phyloP scores from a whole-genome alignment of 495 filamentous ascomycete species.

The Lasiosphaeria hispida region DNA sequence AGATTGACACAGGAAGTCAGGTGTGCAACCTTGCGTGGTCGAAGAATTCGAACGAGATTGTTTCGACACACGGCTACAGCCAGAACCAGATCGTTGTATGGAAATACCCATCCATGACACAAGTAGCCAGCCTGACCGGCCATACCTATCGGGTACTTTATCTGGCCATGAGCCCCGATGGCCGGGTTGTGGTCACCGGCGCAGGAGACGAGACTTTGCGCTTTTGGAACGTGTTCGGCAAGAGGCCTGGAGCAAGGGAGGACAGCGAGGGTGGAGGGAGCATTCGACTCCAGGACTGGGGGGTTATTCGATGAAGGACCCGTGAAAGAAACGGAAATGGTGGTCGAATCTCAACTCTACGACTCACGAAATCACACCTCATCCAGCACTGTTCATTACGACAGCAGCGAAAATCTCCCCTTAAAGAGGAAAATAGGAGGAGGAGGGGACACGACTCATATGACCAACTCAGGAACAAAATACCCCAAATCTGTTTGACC shows the following conservation, averaged over 20 bases:
- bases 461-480: conserved; percentile 6
- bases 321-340: neutral
- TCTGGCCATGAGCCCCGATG: conserved; percentile 95
- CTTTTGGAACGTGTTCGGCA: conserved; percentile 91
- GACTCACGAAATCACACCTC: conserved; percentile 1
- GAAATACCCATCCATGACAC: conserved; percentile 98
- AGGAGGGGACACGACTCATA: neutral
- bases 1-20: conserved; percentile 92
- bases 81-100: conserved; percentile 98
- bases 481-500: conserved; percentile 2
- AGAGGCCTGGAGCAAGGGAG: conserved; percentile 58
- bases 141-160: conserved; percentile 97
- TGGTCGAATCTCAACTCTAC: conserved; percentile 4
- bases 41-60: conserved; percentile 93
- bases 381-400: neutral
- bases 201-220: conserved; percentile 93
- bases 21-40: conserved; percentile 97
- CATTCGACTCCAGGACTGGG: conserved; percentile 64
- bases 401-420: conserved; percentile 1
- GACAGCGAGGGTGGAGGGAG: conserved; percentile 43
- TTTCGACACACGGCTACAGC: conserved; percentile 94
- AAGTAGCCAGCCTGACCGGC: conserved; percentile 89
- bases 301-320: conserved; percentile 60
- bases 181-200: conserved; percentile 88
- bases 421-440: neutral